Base-by-base conservation (phyloP, 192 early-diverging fungal species). In the Rhizoclosmatium globosum region DNA sequence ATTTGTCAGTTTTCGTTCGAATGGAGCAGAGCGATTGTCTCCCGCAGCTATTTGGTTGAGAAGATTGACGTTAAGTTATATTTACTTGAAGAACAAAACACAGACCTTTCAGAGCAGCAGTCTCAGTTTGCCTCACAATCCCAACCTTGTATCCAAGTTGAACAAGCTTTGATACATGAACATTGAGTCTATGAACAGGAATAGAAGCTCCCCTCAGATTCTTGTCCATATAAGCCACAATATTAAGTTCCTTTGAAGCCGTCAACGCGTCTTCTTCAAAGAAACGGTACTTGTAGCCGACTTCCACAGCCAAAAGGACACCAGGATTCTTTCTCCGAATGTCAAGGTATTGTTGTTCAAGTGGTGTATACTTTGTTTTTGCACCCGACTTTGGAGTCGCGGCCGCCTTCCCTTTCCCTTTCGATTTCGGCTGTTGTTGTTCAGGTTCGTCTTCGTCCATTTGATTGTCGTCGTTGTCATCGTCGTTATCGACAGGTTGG, bases 231-330 rank as follows among this genome's bases (percentile, higher is more conserved):
- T 92, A 94, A 75, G 94, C 92, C 43, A 93, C 93, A 81, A 97
- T 96, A 44, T 91, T 87, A 3, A 97, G 89, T 53, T 92, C 85
- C 41, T 67, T 68, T 19, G 80, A 60, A 11, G 80, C 75, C 87
- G 90, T 89, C 88, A 88, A 86, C 2, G 96, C 95, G 82, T 97
- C 96, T 41, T 95, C 91, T 48, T 89, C 94, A 88, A 98, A 98
- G 69, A 98, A 96, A 13, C 94, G 86, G 83, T 86, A 98, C 84
- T 95, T 95, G 88, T 98, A 96, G n/a, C 96, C 96, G 11, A 98
- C 96, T 79, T 98, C 96, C 3, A 98, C 91, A 0, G 92, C 89
- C 47, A 98, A 87, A 19, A 98, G 69, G 42, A 88, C 87, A 75
- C 91, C 92, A 1, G 93, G 92, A 80, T 96, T 81, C 61, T 87